Evolutionary conservation across 805 yeast species (phyloP).

Genomic region (Blastobotrys robertii): DNA sequence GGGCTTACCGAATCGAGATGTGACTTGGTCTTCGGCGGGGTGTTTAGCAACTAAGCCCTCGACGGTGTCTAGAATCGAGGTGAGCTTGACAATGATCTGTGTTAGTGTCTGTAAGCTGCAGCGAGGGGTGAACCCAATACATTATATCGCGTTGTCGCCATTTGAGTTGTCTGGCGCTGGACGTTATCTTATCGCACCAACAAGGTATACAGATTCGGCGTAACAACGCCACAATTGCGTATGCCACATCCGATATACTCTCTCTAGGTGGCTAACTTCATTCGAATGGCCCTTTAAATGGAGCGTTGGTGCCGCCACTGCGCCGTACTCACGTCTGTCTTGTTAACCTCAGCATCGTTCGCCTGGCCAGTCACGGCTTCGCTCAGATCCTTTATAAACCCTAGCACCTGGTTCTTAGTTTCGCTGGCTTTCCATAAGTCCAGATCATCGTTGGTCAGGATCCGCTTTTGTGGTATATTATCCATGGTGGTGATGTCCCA

Average conservation of each 20-base stretch:
- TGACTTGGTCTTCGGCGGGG: slow-evolving; percentile 61
- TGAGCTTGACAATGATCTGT: slow-evolving; percentile 25
- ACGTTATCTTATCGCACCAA: no score
- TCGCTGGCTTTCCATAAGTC: slow-evolving; percentile 45
- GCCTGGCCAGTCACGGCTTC: slow-evolving; percentile 52
- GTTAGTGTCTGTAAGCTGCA: neutral
- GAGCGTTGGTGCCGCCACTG: neutral
- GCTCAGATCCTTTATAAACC: slow-evolving; percentile 51
- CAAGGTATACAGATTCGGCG: no score
- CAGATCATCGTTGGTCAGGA: slow-evolving; percentile 51
- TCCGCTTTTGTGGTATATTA: slow-evolving; percentile 30
- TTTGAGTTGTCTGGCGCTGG: no score
- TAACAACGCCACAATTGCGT: no score
- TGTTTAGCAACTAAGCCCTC: slow-evolving; percentile 36
- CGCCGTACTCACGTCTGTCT: slow-evolving; percentile 20
- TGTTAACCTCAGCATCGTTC: slow-evolving; percentile 38
- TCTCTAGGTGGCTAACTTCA: no score
- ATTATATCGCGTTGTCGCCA: no score
- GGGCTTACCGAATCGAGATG: slow-evolving; percentile 80
- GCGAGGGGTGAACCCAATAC: no score
- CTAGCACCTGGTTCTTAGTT: slow-evolving; percentile 41
- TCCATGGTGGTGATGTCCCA: neutral
- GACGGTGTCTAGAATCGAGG: slow-evolving; percentile 39
- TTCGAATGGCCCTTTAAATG: no score
- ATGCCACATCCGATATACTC: no score